These are phyloP conservation scores for Hyphopichia pseudoburtonii DNA, from an alignment of 1,139 yeast species.

Conservation along the genomic window DNA sequence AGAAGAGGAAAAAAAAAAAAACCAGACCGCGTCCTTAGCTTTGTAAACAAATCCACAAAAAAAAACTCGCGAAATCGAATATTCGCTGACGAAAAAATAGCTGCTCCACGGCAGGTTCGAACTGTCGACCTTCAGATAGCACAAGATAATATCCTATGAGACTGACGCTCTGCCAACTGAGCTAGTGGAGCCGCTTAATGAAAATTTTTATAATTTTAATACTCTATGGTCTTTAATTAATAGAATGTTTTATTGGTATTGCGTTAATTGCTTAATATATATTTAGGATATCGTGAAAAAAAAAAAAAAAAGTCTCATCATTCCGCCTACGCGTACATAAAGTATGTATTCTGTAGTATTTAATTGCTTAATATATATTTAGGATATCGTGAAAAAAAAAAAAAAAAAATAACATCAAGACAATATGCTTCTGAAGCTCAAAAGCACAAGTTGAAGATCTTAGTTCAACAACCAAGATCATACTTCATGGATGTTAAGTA, in stretches of 20 bases:
- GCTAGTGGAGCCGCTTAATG: constrained; percentile 54
- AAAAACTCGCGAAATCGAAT: not conserved
- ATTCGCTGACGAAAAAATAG: too few relatives aligned
- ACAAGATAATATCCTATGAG: constrained; percentile 27
- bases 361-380: too few relatives aligned
- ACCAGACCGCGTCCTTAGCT: not conserved
- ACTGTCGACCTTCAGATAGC: constrained; percentile 55
- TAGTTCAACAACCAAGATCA: constrained; percentile 97
- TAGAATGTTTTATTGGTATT: too few relatives aligned
- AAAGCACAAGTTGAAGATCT: constrained; percentile 96
- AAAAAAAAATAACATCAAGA: too few relatives aligned
- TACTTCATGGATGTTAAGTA: constrained; percentile 99
- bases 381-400: too few relatives aligned
- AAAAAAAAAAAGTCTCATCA: too few relatives aligned
- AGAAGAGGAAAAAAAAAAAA: not conserved
- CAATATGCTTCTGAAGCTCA: constrained; percentile 93
- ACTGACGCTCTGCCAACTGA: constrained; percentile 53
- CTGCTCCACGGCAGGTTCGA: constrained; percentile 57
- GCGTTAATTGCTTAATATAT: too few relatives aligned
- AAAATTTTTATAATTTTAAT: too few relatives aligned
- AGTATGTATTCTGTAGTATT: too few relatives aligned
- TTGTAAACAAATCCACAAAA: constrained; percentile 3
- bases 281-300: too few relatives aligned
- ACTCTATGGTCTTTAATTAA: too few relatives aligned
- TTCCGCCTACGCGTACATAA: too few relatives aligned